Evolutionary conservation across 805 yeast species (phyloP).

Genomic region (Saccharomycopsis javanensis): DNA sequence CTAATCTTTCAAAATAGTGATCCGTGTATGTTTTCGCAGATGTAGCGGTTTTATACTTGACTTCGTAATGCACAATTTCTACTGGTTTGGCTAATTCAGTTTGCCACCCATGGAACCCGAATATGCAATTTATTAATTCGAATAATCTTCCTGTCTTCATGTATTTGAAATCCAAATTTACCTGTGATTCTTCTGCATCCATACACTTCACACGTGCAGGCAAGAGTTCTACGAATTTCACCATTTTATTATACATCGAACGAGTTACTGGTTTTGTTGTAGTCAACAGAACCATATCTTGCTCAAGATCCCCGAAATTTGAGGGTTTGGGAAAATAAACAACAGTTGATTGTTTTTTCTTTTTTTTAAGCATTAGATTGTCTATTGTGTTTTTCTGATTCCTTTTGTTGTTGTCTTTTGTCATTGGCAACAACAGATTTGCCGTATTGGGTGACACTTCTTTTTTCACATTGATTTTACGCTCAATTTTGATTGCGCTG

Average conservation of each 20-base stretch:
- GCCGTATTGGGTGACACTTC: not conserved
- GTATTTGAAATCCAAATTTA: not conserved
- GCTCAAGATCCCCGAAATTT: not conserved
- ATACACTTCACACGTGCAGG: not conserved
- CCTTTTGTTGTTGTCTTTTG: not conserved
- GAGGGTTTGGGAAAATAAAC: constrained; percentile 1
- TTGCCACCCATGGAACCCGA: constrained; percentile 47
- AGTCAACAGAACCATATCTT: not conserved
- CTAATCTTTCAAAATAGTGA: constrained; percentile 8
- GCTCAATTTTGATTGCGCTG: not conserved
- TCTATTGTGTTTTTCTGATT: not conserved
- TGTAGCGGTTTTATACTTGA: not conserved
- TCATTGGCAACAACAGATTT: not conserved
- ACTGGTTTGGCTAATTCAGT: constrained; percentile 26
- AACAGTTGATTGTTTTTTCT: not conserved
- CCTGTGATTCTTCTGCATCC: not conserved
- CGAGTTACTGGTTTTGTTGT: not conserved
- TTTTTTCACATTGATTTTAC: not conserved
- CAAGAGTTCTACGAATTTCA: not conserved
- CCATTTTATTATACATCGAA: not conserved
- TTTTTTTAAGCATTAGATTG: not conserved
- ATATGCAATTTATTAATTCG: constrained; percentile 35
- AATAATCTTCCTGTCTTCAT: constrained; percentile 21
- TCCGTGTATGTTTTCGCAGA: constrained; percentile 3
- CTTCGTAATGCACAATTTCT: not conserved